Evolutionary conservation across 2,329 filamentous ascomycete genomes (phyloP), one percentile per base, ranked within the genome.

Genomic region (Alternaria atra): DNA sequence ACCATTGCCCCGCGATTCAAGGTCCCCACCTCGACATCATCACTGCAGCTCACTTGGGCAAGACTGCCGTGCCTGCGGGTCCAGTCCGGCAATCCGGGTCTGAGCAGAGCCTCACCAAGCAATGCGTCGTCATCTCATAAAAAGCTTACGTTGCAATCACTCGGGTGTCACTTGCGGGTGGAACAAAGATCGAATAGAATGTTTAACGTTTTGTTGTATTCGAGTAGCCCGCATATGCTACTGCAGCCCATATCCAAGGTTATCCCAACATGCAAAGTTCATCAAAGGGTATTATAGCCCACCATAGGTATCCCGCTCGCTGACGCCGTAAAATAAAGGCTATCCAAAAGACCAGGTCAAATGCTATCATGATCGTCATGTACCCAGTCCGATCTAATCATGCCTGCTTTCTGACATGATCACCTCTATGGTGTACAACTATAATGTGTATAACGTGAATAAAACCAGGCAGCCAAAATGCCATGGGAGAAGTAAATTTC

Each of bases 321-420:
- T 57, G 27, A 61, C 61, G 61, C 63, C 61, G n/a, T 43, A 55
- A 30, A 37, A 52, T 12, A 59, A 63, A 50, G 46, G 59, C 61
- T 27, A 47, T 39, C 35, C 30, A 47, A 48, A 37, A 37, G 20
- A 35, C 52, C 58, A 57, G 52, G 20, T 43, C 42, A 30, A 61
- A 63, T 63, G 66, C 64, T 64, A 53, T 70, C 66, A 44, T 70
- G 27, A 64, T 70, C 64, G 58, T 69, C 52, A 59, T 61, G 55
- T 61, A 59, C 63, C 61, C 59, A 63, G 48, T 34, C 48, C 58
- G 51, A 56, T 44, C 53, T 53, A 50, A 35, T 35, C 34, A 46
- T 59, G 46, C 39, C 32, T 43, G 40, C 42, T 17, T 23, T 34
- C 30, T 39, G 32, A 32, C 39, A 47, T 52, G 34, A 17, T n/a